Evolutionary conservation across 1,139 yeast genomes (phyloP).

Genomic region (Yamadazyma triangularis): DNA sequence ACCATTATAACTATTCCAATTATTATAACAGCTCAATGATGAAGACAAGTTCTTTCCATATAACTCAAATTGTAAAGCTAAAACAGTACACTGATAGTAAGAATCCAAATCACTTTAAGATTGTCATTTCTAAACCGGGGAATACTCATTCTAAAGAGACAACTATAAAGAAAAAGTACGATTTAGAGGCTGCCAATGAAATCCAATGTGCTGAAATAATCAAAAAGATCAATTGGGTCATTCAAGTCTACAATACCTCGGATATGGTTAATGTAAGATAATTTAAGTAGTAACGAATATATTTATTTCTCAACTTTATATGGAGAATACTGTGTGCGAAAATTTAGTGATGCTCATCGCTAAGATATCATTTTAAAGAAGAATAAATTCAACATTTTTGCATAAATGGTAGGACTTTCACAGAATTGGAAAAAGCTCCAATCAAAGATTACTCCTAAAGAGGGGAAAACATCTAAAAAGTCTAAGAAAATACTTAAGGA

Average conservation of each 20-base stretch:
- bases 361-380: not conserved
- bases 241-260: conserved; percentile 36
- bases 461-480: not conserved
- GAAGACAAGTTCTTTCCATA: conserved; percentile 85
- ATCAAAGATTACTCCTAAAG: conserved; percentile 17
- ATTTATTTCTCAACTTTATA: no score
- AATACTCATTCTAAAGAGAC: conserved; percentile 19
- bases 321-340: not conserved
- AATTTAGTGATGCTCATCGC: conserved; percentile 2
- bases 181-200: conserved; percentile 68
- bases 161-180: conserved; percentile 60
- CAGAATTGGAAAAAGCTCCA: conserved; percentile 35
- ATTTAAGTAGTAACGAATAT: no score
- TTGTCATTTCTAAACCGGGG: conserved; percentile 64
- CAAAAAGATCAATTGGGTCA: conserved; percentile 52
- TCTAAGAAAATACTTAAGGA: conserved; percentile 1
- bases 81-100: conserved; percentile 66
- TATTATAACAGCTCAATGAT: conserved; percentile 47
- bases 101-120: conserved; percentile 75
- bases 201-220: conserved; percentile 74
- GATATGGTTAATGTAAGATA: conserved; percentile 12
- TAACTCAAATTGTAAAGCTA: conserved; percentile 69
- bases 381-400: not conserved
- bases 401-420: conserved; percentile 18
- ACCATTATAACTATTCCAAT: conserved; percentile 51